These are phyloP conservation scores for Salvia rosmarinus DNA, from an alignment of 257 asterid genomes.

Conservation along the genomic window DNA sequence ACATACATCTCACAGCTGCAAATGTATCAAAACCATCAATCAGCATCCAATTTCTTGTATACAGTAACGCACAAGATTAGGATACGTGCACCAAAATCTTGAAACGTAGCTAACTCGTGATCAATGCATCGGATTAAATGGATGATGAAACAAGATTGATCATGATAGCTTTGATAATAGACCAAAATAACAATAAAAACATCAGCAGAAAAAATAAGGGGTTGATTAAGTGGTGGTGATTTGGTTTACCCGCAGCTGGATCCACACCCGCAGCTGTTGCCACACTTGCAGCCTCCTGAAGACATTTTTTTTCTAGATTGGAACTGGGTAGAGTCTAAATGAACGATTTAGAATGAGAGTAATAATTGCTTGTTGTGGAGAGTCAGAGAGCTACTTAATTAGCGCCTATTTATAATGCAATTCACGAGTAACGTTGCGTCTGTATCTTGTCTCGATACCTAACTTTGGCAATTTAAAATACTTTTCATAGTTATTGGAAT, in stretches of 20 bases:
- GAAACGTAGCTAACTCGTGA: not conserved
- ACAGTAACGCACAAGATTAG: no score
- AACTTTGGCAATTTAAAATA: not conserved
- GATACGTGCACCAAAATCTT: not conserved
- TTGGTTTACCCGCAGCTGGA: slow-evolving; percentile 49
- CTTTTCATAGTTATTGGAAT: not conserved
- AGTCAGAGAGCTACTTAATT: not conserved
- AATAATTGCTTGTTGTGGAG: not conserved
- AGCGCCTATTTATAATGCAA: slow-evolving; percentile 29
- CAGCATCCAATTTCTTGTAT: not conserved
- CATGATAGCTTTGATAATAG: no score
- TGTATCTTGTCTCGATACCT: not conserved
- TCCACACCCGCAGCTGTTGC: no score
- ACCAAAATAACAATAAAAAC: not conserved
- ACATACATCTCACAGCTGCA: slow-evolving; percentile 49
- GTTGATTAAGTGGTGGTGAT: no score
- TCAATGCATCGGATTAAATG: no score
- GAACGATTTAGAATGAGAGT: not conserved
- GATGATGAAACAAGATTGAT: no score
- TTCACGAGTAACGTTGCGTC: not conserved
- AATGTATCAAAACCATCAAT: not conserved
- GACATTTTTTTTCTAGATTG: slow-evolving; percentile 38
- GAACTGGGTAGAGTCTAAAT: not conserved
- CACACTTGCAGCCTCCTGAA: slow-evolving; percentile 42
- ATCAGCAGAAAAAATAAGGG: no score